A percentile compares a stretch with the other conserved stretches of the same genome.
Conservation (phyloP, 2,329 filamentous ascomycete genomes). For the Colletotrichum sidae region DNA sequence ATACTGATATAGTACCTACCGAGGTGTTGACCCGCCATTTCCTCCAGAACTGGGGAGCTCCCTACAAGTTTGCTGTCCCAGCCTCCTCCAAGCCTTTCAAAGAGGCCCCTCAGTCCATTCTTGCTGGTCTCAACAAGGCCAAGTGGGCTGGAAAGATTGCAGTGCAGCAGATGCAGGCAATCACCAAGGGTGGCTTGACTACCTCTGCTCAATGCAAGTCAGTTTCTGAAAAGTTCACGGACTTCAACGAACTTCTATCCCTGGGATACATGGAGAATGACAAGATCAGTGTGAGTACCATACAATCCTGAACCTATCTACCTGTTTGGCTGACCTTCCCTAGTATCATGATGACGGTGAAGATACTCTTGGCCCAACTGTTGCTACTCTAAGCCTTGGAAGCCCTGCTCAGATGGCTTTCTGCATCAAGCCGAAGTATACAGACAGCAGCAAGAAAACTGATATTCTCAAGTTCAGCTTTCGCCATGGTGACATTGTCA, state of each 20-base stretch:
- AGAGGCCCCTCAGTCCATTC: constrained; percentile 60
- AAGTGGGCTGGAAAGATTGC: constrained; percentile 64
- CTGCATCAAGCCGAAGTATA: constrained; percentile 61
- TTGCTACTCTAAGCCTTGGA: constrained; percentile 72
- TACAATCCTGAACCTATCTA: neutral
- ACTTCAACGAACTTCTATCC: constrained; percentile 73
- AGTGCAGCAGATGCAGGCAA: constrained; percentile 44
- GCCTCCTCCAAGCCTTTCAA: constrained; percentile 63
- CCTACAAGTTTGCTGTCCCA: constrained; percentile 74
- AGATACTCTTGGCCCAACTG: constrained; percentile 68
- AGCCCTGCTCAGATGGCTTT: constrained; percentile 68
- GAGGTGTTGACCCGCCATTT: constrained; percentile 65
- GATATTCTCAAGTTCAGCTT: constrained; percentile 55
- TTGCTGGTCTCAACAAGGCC: constrained; percentile 62
- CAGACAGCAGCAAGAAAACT: neutral
- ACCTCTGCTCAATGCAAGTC: constrained; percentile 14
- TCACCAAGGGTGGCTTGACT: constrained; percentile 15
- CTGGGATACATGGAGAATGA: constrained; percentile 72
- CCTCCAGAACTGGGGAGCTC: constrained; percentile 69
- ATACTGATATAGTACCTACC: constrained; percentile 45
- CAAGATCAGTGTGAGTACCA: constrained; percentile 62
- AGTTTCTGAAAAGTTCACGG: constrained; percentile 45
- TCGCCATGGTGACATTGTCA: constrained; percentile 71
- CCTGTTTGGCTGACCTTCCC: constrained; percentile 3
- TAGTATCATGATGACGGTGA: constrained; percentile 77